Conservation (phyloP, 2,329 filamentous ascomycete species). For the Pestalotiopsis sp. region DNA sequence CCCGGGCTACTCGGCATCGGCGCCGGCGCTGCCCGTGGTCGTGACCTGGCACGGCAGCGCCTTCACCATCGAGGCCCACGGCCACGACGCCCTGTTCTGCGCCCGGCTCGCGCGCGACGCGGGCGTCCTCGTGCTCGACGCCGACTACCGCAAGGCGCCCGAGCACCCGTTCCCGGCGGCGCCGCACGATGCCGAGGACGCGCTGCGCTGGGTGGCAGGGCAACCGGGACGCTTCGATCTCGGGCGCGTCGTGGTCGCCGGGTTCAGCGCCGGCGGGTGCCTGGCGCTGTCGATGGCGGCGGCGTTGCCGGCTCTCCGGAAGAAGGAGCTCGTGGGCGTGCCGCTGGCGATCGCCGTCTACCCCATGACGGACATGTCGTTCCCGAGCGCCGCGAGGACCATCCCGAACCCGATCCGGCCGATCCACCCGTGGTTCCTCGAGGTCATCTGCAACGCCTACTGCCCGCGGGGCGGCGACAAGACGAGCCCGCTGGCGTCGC, state of each 20-base stretch:
- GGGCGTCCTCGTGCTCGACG: background rate
- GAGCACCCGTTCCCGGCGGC: slow-evolving; percentile 51
- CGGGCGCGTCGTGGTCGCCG: background rate
- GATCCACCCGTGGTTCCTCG: background rate
- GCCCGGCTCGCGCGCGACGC: slow-evolving; percentile 16
- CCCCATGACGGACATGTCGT: background rate
- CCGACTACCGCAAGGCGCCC: slow-evolving; percentile 50
- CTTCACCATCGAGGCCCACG: slow-evolving; percentile 18
- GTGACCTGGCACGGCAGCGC: slow-evolving; percentile 24
- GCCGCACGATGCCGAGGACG: slow-evolving; percentile 3
- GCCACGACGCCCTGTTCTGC: slow-evolving; percentile 19
- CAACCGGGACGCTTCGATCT: background rate
- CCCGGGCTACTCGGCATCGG: background rate
- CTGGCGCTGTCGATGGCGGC: background rate
- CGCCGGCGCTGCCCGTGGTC: slow-evolving; percentile 14
- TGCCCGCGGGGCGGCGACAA: background rate
- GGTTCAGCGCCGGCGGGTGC: slow-evolving; percentile 5
- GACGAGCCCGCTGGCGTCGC: background rate
- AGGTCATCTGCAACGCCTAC: background rate
- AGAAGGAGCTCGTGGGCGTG: background rate
- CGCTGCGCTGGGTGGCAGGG: background rate
- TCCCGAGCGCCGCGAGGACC: background rate
- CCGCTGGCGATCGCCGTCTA: background rate
- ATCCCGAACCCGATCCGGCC: background rate
- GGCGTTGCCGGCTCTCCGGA: background rate